Percentiles rank a stretch among this genome's conserved stretches.
These are phyloP conservation scores for Telopea speciosissima DNA, from an alignment of 177 flowering plant species.

Conservation along the genomic window DNA sequence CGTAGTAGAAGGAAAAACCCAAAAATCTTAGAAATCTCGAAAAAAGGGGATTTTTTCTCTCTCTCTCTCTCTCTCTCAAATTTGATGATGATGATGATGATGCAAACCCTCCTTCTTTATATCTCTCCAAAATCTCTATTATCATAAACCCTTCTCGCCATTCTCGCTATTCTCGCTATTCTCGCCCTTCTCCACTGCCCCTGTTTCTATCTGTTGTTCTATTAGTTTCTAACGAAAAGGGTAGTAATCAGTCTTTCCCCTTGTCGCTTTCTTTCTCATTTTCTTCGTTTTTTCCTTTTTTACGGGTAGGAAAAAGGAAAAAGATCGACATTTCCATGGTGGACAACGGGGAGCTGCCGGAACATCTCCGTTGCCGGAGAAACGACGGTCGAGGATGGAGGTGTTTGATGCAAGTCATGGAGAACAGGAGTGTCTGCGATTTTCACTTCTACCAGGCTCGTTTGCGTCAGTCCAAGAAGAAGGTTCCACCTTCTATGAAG, in stretches of 20 bases:
- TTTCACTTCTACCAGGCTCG: conserved; percentile 58
- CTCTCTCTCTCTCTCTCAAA: neutral
- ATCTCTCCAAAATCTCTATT: neutral
- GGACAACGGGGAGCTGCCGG: conserved; percentile 14
- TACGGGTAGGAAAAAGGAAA: too few species aligned
- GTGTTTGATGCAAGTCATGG: conserved; percentile 51
- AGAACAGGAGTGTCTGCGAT: conserved; percentile 52
- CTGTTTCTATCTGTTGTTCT: neutral
- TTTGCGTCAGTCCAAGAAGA: conserved; percentile 45
- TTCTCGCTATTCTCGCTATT: neutral
- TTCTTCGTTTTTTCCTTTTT: too few species aligned
- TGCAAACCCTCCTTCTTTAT: neutral
- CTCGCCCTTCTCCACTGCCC: neutral
- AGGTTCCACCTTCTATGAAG: conserved; percentile 69
- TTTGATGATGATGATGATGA: too few species aligned
- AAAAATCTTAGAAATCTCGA: neutral
- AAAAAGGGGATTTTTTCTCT: neutral
- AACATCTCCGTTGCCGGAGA: conserved; percentile 29
- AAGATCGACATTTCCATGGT: conserved; percentile 9
- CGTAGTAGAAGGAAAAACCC: neutral
- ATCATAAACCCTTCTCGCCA: neutral
- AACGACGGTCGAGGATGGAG: conserved; percentile 82
- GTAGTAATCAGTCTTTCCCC: neutral
- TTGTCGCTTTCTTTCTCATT: too few species aligned
- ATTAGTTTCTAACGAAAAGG: neutral